Conservation (phyloP, 257 asterid genomes). For the Solanum peruvianum region DNA sequence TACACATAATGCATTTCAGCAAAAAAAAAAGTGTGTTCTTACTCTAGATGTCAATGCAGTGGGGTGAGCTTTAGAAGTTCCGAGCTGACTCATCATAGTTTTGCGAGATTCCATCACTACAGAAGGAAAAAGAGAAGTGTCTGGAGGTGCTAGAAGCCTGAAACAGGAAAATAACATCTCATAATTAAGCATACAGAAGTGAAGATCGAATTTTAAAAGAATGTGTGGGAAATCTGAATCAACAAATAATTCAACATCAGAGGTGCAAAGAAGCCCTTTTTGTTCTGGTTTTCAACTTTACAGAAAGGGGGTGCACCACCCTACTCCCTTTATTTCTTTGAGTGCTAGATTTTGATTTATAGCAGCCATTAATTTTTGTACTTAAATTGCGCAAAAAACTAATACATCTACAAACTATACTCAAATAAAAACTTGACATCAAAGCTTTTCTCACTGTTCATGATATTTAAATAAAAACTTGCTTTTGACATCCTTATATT, state of each 20-base stretch:
- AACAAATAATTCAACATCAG: background rate
- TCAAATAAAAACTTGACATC: no score
- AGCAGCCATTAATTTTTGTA: background rate
- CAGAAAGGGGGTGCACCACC: background rate
- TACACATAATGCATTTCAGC: background rate
- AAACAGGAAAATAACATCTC: constrained; percentile 6
- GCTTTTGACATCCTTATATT: background rate
- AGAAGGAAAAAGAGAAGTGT: constrained; percentile 91
- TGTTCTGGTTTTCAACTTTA: background rate
- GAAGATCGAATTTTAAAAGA: background rate
- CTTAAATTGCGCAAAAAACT: background rate
- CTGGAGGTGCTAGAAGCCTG: constrained; percentile 98
- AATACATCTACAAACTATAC: background rate
- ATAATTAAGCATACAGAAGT: background rate
- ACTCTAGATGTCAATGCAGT: constrained; percentile 76
- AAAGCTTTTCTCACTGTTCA: background rate
- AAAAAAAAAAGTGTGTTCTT: constrained; percentile 13
- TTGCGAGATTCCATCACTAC: constrained; percentile 80
- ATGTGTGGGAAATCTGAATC: background rate
- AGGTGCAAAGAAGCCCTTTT: background rate
- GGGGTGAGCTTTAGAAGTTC: constrained; percentile 70
- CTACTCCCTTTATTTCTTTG: background rate
- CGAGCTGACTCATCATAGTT: constrained; percentile 66
- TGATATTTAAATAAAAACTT: background rate
- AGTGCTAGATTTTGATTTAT: background rate